A percentile compares a stretch with the other conserved stretches of the same genome.
Evolutionary conservation across 768 basidiomycete species (phyloP).

Genomic region (Gelatoporia subvermispora): DNA sequence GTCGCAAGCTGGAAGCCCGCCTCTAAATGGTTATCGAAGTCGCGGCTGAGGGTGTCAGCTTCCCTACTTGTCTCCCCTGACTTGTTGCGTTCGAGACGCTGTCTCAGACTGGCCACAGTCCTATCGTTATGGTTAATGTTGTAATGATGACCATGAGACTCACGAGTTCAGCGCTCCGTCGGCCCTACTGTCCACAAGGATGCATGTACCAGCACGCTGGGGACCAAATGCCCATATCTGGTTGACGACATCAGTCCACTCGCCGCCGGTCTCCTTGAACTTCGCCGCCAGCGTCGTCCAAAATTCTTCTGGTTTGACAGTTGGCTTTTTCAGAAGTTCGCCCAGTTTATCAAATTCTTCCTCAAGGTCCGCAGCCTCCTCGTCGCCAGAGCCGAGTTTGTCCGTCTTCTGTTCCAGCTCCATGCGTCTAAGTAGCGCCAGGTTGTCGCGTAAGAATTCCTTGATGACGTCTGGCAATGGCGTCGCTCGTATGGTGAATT

Average conservation of each 20-base stretch:
- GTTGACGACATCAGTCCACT: slow-evolving; percentile 74
- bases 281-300: slow-evolving; percentile 67
- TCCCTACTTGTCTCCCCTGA: slow-evolving; percentile 26
- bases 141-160: slow-evolving; percentile 21
- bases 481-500: slow-evolving; percentile 76
- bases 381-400: background rate
- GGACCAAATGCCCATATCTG: slow-evolving; percentile 92
- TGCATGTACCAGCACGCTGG: slow-evolving; percentile 76
- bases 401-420: slow-evolving; percentile 34
- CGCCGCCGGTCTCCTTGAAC: slow-evolving; percentile 61
- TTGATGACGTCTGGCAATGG: slow-evolving; percentile 73
- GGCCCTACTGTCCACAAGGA: slow-evolving; percentile 73
- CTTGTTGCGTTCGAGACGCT: slow-evolving; percentile 39
- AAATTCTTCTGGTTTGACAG: slow-evolving; percentile 69
- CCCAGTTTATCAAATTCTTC: slow-evolving; percentile 43
- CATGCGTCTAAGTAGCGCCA: slow-evolving; percentile 56
- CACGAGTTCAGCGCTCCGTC: slow-evolving; percentile 48
- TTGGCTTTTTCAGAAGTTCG: slow-evolving; percentile 57
- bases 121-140: background rate
- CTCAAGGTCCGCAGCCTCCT: slow-evolving; percentile 25
- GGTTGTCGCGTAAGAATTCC: slow-evolving; percentile 74
- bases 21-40: slow-evolving; percentile 83
- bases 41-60: slow-evolving; percentile 25
- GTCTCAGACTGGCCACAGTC: slow-evolving; percentile 39
- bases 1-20: slow-evolving; percentile 94